Evolutionary conservation across 75 land plant genomes (phyloP).

Genomic region (Picea glauca): DNA sequence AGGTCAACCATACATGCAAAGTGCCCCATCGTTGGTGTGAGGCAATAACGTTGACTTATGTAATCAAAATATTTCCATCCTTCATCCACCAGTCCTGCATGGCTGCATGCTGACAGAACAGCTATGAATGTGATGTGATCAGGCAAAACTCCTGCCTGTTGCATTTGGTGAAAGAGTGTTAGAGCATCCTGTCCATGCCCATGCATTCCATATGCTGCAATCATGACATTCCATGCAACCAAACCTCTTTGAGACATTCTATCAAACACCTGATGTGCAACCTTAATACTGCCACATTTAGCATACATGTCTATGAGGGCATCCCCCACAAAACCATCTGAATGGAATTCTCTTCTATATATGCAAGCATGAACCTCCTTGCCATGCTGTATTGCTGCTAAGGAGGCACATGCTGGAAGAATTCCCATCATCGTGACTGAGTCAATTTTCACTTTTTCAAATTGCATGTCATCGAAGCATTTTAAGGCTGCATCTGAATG

Average conservation of each 20-base stretch:
- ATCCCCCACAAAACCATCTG: slow-evolving; percentile 43
- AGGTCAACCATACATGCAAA: slow-evolving; percentile 65
- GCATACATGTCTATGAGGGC: slow-evolving; percentile 53
- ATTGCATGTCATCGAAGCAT: too few species aligned
- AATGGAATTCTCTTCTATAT: slow-evolving; percentile 21
- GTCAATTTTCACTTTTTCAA: slow-evolving; percentile 6
- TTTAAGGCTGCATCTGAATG: background rate
- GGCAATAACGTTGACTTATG: slow-evolving; percentile 22
- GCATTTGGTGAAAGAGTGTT: slow-evolving; percentile 35
- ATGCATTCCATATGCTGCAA: slow-evolving; percentile 41
- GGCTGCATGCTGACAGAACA: slow-evolving; percentile 50
- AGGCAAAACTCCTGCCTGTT: slow-evolving; percentile 20
- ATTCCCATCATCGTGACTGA: slow-evolving; percentile 31
- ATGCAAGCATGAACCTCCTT: slow-evolving; percentile 34
- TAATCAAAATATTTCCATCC: slow-evolving; percentile 29
- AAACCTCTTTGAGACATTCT: slow-evolving; percentile 25
- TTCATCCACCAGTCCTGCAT: slow-evolving; percentile 45
- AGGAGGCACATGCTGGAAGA: slow-evolving; percentile 36
- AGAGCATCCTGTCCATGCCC: slow-evolving; percentile 35
- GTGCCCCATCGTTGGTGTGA: slow-evolving; percentile 37
- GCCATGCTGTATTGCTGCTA: slow-evolving; percentile 26
- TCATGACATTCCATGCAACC: slow-evolving; percentile 56
- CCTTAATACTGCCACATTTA: slow-evolving; percentile 39
- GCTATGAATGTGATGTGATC: slow-evolving; percentile 35
- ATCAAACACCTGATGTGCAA: slow-evolving; percentile 43